Evolutionary conservation across 108 stramenopile genomes (phyloP), one percentile per base, ranked within the genome.

Genomic region (Cylindrotheca closterium): DNA sequence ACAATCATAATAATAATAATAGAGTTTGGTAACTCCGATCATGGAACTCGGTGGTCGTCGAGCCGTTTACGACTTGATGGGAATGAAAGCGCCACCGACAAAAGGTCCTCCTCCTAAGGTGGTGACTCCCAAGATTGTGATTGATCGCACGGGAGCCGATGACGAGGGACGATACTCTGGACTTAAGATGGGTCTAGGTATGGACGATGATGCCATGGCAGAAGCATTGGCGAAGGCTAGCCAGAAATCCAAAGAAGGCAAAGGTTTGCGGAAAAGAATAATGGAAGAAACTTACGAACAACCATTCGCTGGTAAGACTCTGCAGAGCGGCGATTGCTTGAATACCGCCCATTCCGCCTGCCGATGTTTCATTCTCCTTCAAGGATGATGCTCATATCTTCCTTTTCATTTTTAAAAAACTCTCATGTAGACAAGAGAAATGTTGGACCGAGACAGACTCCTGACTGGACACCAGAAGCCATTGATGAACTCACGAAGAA

Each of bases 1-100:
- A n/a, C n/a, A n/a, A n/a, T n/a, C n/a, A n/a, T n/a, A n/a, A n/a
- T n/a, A n/a, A n/a, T n/a, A n/a, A n/a, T n/a, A 33, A 34, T 30
- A 63, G 49, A 63, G 73, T 57, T 65, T 92, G 31, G 79, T 70
- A 12, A 87, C 81, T 23, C 79, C 85, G n/a, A 87, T 92, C 49
- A 92, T 92, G 91, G 51, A 85, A 53, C 55, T 65, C 42, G 91
- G 91, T 33, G 91, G 91, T 42, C 75, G 91, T 15, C 60, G 62
- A 53, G 84, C 81, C 12, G 86, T 88, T 73, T 92, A 92, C 67
- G 64, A 73, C 45, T 68, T 92, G 8, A 83, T 92, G 81, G 80
- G 59, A 25, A 55, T 92, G 29, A 71, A 82, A 47, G 73, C 82
- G 25, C 75, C 85, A 8, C 61, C 78, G 28, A 18, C 58, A 21